Percentiles rank a stretch among this genome's conserved stretches.
Conservation (phyloP, 1,284 basidiomycete genomes). For the Pseudozyma tsukubaensis region DNA sequence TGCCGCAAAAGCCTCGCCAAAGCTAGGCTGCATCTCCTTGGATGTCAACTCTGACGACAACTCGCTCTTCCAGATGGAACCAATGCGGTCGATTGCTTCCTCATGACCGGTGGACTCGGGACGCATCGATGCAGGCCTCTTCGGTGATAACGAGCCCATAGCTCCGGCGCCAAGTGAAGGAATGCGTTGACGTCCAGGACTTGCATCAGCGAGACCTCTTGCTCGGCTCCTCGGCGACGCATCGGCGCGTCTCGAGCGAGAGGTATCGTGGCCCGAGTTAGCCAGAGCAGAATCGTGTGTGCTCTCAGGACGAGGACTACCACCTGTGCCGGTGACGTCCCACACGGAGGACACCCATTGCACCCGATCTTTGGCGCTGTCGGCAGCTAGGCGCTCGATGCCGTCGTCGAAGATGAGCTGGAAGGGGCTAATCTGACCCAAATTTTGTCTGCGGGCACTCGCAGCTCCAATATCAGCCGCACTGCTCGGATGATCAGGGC, state of each 20-base stretch:
- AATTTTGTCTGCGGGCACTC: constrained; percentile 43
- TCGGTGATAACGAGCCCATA: constrained; percentile 9
- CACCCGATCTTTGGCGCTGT: constrained; percentile 53
- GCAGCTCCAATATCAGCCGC: constrained; percentile 49
- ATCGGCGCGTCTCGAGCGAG: constrained; percentile 1
- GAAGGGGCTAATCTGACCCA: constrained; percentile 53
- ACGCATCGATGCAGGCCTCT: constrained; percentile 21
- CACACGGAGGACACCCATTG: constrained; percentile 56
- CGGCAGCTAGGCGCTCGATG: constrained; percentile 59
- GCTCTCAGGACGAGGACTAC: constrained; percentile 12
- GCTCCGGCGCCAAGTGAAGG: constrained; percentile 13
- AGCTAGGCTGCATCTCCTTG: constrained; percentile 37
- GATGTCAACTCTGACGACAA: constrained; percentile 44
- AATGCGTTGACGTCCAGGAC: constrained; percentile 11
- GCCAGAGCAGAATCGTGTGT: constrained; percentile 22
- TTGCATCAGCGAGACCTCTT: constrained; percentile 9
- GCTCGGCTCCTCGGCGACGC: constrained; percentile 1
- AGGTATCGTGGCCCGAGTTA: constrained; percentile 19
- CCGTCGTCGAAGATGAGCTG: constrained; percentile 66
- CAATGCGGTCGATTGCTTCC: constrained; percentile 49
- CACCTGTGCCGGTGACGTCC: constrained; percentile 26
- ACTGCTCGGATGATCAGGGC: constrained; percentile 56
- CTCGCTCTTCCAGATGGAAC: constrained; percentile 55
- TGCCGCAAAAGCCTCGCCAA: constrained; percentile 38
- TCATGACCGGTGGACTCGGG: constrained; percentile 32